Conservation (phyloP, 2,329 filamentous ascomycete species). For the Sarocladium strictum region DNA sequence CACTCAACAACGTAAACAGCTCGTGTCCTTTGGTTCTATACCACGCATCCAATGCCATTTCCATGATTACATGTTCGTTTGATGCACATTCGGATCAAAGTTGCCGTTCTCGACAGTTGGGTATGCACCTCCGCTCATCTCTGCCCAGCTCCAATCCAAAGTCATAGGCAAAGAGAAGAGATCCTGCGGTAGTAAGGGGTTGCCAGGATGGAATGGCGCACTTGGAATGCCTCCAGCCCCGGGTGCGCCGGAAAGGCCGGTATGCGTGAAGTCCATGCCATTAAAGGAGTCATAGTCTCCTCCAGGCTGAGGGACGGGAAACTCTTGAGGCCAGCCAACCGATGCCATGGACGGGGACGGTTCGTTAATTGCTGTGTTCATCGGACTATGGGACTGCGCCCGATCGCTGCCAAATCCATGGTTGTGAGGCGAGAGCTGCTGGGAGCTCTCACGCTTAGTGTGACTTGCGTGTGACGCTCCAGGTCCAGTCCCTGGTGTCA, state of each 20-base stretch:
- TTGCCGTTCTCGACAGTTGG: slow-evolving; percentile 59
- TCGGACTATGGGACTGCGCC: neutral
- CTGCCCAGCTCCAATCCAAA: slow-evolving; percentile 79
- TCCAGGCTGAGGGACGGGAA: slow-evolving; percentile 23
- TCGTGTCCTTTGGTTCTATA: neutral
- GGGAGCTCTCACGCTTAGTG: slow-evolving; percentile 4
- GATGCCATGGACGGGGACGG: slow-evolving; percentile 37
- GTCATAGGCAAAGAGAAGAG: slow-evolving; percentile 95
- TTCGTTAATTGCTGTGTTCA: slow-evolving; percentile 2
- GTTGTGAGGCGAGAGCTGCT: slow-evolving; percentile 22
- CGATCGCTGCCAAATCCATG: neutral
- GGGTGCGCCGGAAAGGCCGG: slow-evolving; percentile 17
- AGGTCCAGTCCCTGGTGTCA: neutral
- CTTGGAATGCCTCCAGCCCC: slow-evolving; percentile 11
- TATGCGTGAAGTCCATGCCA: slow-evolving; percentile 39
- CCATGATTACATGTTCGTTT: neutral
- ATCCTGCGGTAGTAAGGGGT: slow-evolving; percentile 87
- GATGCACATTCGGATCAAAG: slow-evolving; percentile 22
- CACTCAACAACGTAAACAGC: neutral
- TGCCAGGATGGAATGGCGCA: slow-evolving; percentile 25
- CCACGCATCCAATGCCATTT: neutral
- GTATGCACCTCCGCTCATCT: slow-evolving; percentile 61
- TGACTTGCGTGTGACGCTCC: slow-evolving; percentile 1
- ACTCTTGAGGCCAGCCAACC: slow-evolving; percentile 43
- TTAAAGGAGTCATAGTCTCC: slow-evolving; percentile 38